These are phyloP conservation scores for Geotrichum histeridarum DNA, from an alignment of 1,139 yeast species.

Conservation along the genomic window DNA sequence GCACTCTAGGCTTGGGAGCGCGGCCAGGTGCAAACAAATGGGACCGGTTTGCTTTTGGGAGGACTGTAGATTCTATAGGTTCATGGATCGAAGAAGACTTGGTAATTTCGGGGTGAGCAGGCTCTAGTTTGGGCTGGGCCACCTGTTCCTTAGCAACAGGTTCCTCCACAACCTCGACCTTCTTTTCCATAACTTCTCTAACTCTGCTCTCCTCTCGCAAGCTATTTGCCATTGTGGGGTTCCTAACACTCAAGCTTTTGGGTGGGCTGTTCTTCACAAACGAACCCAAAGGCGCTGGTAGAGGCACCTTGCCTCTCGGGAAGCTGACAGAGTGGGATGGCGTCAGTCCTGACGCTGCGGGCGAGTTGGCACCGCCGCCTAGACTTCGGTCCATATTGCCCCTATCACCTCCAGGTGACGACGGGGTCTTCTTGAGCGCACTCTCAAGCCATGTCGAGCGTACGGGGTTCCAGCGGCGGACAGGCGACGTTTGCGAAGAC, in stretches of 20 bases:
- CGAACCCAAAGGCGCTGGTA: conserved; percentile 14
- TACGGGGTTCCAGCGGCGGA: conserved; percentile 28
- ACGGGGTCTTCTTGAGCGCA: conserved; percentile 28
- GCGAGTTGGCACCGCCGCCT: background rate
- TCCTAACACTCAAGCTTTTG: background rate
- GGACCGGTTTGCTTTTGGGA: background rate
- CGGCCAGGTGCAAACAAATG: background rate
- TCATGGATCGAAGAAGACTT: no score
- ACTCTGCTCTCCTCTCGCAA: no score
- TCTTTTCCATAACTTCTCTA: no score
- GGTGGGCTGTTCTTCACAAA: conserved; percentile 4
- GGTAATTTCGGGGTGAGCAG: no score
- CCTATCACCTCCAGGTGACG: conserved; percentile 11
- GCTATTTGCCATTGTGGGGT: no score
- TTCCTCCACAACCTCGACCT: background rate
- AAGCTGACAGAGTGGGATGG: conserved; percentile 1
- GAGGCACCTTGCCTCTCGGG: conserved; percentile 14
- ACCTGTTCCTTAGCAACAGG: background rate
- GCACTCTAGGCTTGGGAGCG: conserved; percentile 20
- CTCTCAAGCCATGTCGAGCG: conserved; percentile 34
- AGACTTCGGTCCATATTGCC: background rate
- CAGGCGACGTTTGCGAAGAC: background rate
- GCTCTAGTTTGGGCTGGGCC: background rate
- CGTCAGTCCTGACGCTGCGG: background rate
- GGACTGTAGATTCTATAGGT: background rate